A percentile compares a stretch with the other conserved stretches of the same genome.
Conservation (phyloP, 2,329 filamentous ascomycete species). For the Zasmidium cellare region DNA sequence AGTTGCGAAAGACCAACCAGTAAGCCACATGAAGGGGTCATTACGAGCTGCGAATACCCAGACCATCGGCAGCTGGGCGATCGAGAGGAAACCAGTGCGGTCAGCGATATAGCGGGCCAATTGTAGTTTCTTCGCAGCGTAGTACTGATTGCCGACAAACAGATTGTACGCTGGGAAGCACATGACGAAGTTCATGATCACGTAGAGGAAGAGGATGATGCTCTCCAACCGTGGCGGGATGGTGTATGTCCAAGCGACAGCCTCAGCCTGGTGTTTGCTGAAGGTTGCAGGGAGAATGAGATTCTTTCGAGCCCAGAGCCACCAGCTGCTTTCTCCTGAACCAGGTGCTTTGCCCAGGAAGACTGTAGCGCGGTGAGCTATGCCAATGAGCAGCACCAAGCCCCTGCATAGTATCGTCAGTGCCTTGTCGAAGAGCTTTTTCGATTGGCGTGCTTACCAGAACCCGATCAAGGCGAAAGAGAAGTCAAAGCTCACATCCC, state of each 20-base stretch:
- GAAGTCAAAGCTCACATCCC: conserved; percentile 16
- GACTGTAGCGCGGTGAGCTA: conserved; percentile 31
- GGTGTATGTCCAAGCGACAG: conserved; percentile 43
- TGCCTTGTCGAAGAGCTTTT: neutral
- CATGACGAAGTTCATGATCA: conserved; percentile 46
- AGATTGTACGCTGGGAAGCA: conserved; percentile 48
- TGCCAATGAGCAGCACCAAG: conserved; percentile 37
- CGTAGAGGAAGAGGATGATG: conserved; percentile 46
- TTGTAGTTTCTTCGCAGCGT: conserved; percentile 33
- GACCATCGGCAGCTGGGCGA: conserved; percentile 63
- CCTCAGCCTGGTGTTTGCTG: conserved; percentile 42
- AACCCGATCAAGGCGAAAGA: conserved; percentile 36
- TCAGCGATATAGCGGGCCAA: conserved; percentile 60
- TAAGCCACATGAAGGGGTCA: conserved; percentile 65
- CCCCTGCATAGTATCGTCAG: conserved; percentile 9
- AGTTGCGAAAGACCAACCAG: conserved; percentile 67
- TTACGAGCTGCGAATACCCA: conserved; percentile 70
- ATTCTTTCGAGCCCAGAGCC: conserved; percentile 37
- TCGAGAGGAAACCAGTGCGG: conserved; percentile 63
- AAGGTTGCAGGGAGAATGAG: conserved; percentile 48
- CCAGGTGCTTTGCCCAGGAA: conserved; percentile 23
- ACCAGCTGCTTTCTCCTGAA: conserved; percentile 8
- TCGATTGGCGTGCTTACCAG: conserved; percentile 31
- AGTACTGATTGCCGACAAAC: conserved; percentile 49
- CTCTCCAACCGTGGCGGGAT: conserved; percentile 52